Base-by-base conservation (phyloP, 345 rosid species). In the Draba incana region DNA sequence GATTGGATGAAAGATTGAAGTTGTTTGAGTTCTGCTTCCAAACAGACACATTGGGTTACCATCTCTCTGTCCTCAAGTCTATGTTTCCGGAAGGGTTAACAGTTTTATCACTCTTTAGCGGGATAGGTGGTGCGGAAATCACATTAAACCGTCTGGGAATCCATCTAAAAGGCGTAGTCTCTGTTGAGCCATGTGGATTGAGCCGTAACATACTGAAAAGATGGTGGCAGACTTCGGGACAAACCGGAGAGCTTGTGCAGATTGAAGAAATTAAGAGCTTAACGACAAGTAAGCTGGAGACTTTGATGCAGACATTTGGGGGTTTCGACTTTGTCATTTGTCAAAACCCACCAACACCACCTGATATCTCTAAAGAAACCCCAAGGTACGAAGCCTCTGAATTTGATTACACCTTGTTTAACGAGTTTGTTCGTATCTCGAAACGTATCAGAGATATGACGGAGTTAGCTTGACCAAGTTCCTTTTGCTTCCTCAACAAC, bases 121-220 rank as follows among this genome's bases (percentile, higher is more conserved):
- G 97, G 41, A 83, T 86, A 0, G 96, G 97, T 33, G 99, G 99
- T 33, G 92, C 84, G 7, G 92, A 83, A 74, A 77, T 87, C 35
- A 69, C 90, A 14, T 71, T 91, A 51, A 69, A 81, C 76, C 88
- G 85, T 13, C 97, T 89, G 16, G 92, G 95, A 53, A 78, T 91
- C 63, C 85, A 4, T 62, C 66, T 94, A 77, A 88, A 87, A 66
- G 88, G 80, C 20, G 84, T 87, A 27, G 92, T 87, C 74, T 83
- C 88, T 1, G 78, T 94, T 37, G 99, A 94, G 75, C 64, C 72
- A 10, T 78, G 78, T 42, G 92, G 82, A 75, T 46, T 70, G 51
- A 87, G 80, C 61, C 84, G 84, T 48, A 84, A 57, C 77, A 83
- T 94, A 47, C 71, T 89, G 13, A 80, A 43, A 75, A 80, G 73